A percentile compares a stretch with the other conserved stretches of the same genome.
These are phyloP conservation scores for Mesembryanthemum crystallinum DNA, from an alignment of 148 eudicot species.

Conservation along the genomic window DNA sequence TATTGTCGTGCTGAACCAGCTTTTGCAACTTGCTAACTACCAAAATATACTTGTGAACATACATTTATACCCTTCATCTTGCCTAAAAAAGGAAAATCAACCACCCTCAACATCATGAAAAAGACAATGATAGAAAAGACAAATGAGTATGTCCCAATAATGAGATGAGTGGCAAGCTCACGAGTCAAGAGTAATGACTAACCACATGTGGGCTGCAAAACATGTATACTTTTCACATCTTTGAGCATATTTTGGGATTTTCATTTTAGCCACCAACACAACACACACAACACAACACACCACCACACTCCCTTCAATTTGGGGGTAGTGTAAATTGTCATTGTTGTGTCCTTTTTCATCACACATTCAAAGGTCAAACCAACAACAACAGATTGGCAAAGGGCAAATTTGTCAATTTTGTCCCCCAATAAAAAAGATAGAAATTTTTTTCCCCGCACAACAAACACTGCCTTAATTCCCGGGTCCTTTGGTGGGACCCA, in stretches of 20 bases:
- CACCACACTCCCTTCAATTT: neutral
- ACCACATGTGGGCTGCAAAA: neutral
- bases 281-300: neutral
- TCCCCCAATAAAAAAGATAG: neutral
- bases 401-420: conserved; percentile 20
- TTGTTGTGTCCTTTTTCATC: neutral
- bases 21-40: too few species aligned
- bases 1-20: too few species aligned
- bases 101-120: too few species aligned
- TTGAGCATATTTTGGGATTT: conserved; percentile 19
- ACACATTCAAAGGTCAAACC: neutral
- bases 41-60: too few species aligned
- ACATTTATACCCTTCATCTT: too few species aligned
- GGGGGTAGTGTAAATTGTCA: neutral
- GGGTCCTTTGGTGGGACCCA: conserved; percentile 23
- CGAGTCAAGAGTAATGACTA: neutral
- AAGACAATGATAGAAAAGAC: neutral
- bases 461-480: conserved; percentile 18
- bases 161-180: neutral
- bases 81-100: too few species aligned
- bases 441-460: neutral
- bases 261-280: neutral
- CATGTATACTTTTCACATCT: neutral
- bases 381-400: neutral
- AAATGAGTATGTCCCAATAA: neutral